phyloP scores from a whole-genome alignment of 805 yeast species.

The Metschnikowia sp. region DNA sequence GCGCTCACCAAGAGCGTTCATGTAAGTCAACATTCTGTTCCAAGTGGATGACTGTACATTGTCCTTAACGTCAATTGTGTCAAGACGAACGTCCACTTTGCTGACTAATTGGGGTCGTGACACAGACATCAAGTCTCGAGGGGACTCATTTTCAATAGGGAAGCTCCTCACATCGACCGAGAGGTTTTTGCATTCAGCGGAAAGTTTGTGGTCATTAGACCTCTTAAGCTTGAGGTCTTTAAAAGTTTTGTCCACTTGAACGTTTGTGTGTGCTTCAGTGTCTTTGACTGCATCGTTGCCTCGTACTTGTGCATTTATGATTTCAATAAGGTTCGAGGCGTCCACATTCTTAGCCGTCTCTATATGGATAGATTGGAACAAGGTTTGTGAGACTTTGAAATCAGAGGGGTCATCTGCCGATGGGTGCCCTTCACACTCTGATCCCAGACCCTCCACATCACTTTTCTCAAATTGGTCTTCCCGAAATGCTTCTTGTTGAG shows the following conservation, averaged over 20 bases:
- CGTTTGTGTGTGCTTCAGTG: slow-evolving; percentile 18
- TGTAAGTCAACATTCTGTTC: slow-evolving; percentile 75
- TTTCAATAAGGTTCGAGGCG: slow-evolving; percentile 44
- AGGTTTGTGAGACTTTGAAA: slow-evolving; percentile 47
- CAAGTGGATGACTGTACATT: slow-evolving; percentile 85
- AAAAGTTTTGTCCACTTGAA: slow-evolving; percentile 30
- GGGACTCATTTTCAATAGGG: slow-evolving; percentile 43
- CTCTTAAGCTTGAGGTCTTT: slow-evolving; percentile 59
- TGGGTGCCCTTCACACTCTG: slow-evolving; percentile 2
- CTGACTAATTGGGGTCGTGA: slow-evolving; percentile 45
- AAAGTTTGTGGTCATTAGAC: slow-evolving; percentile 57
- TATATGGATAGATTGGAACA: slow-evolving; percentile 79
- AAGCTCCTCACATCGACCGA: slow-evolving; percentile 44
- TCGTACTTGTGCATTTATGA: slow-evolving; percentile 47
- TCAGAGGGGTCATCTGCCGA: slow-evolving; percentile 4
- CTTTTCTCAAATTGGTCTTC: slow-evolving; percentile 1
- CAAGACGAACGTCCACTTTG: slow-evolving; percentile 46
- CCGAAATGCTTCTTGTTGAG: background rate
- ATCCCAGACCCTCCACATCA: too few relatives aligned
- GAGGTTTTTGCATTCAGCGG: slow-evolving; percentile 54
- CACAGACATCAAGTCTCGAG: slow-evolving; percentile 9
- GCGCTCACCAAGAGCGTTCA: slow-evolving; percentile 67
- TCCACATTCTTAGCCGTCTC: slow-evolving; percentile 49
- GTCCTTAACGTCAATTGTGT: slow-evolving; percentile 62
- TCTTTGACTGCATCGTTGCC: slow-evolving; percentile 13